phyloP scores from a whole-genome alignment of 2,329 filamentous ascomycete genomes.

The Aspergillus sp. region DNA sequence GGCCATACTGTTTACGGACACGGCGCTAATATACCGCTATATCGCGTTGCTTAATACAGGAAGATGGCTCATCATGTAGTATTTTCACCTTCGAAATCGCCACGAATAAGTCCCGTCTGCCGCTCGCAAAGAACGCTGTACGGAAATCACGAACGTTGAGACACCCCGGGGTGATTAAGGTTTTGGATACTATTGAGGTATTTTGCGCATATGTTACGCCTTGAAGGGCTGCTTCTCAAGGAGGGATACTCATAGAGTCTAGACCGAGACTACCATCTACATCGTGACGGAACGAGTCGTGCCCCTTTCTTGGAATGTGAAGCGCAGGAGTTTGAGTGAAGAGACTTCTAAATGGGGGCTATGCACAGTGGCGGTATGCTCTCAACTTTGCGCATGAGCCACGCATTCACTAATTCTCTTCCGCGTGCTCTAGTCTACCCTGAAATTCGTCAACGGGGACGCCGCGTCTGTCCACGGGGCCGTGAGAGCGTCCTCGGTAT shows the following conservation, averaged over 20 bases:
- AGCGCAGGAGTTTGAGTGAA: conserved; percentile 79
- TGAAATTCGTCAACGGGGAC: conserved; percentile 96
- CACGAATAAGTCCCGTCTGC: conserved; percentile 75
- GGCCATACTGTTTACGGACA: background rate
- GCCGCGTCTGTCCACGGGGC: conserved; percentile 88
- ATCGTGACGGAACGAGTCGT: conserved; percentile 90
- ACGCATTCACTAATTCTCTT: background rate
- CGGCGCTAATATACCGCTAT: conserved; percentile 12
- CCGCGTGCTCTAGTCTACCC: conserved; percentile 62
- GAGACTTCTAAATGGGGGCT: conserved; percentile 98
- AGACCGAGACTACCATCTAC: conserved; percentile 94
- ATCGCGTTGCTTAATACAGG: conserved; percentile 52
- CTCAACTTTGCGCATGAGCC: background rate
- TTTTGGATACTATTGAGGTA: conserved; percentile 92
- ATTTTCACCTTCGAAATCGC: conserved; percentile 94
- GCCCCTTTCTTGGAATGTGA: conserved; percentile 86
- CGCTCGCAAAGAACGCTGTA: conserved; percentile 88
- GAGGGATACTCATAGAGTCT: conserved; percentile 18
- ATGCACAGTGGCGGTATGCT: conserved; percentile 72
- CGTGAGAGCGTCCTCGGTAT: conserved; percentile 81
- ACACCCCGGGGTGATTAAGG: conserved; percentile 91
- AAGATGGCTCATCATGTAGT: conserved; percentile 91
- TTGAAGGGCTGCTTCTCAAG: background rate
- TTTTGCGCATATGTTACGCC: conserved; percentile 13
- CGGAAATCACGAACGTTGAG: conserved; percentile 90